Base-by-base conservation (phyloP, 768 basidiomycete genomes). In the Psilocybe sp. region DNA sequence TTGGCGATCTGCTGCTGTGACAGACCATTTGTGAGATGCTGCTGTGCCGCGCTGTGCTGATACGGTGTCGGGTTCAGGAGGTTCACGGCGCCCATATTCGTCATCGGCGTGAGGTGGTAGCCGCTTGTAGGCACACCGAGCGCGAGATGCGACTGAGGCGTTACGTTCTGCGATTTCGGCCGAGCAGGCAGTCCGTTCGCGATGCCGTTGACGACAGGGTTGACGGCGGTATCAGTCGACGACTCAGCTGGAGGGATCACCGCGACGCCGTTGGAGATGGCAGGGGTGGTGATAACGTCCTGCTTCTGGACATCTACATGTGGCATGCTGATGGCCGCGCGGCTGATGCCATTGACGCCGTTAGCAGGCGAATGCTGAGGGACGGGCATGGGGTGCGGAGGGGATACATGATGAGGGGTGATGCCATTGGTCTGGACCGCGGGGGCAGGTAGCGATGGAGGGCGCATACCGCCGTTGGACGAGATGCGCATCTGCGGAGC, bases 401-500 rank as follows among this genome's bases (percentile, higher is more conserved):
- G 68, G 8, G 73, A 65, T 8, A 64, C 56, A n/a, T 69, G 72
- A 34, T 69, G 59, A 12, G 71, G 64, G 1, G 65, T 47, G 32
- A 66, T 52, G 64, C 67, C 56, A 63, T 68, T 66, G 44, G 55
- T 50, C 59, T 60, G 48, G 53, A 58, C 28, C 54, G 55, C 55
- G 32, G 68, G 54, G 12, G 70, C 61, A 16, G 76, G 68, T 4
- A 73, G 56, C 0, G 64, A 58, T 11, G 78, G 75, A 1, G 80
- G 78, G 18, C 76, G 79, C 64, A 79, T 79, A 23, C 71, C 77
- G 49, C 76, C 78, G 18, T 78, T 80, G 0, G 83, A 79, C 2
- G 82, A 81, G 34, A 83, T 81, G 38, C 84, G 78, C 70, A 83
- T 75, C 38, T 82, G 84, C 1, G 82, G 78, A 2, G 78, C 65